Evolutionary conservation across 345 rosid species (phyloP), one percentile per base, ranked within the genome.

Genomic region (Eucalyptus curtisii): DNA sequence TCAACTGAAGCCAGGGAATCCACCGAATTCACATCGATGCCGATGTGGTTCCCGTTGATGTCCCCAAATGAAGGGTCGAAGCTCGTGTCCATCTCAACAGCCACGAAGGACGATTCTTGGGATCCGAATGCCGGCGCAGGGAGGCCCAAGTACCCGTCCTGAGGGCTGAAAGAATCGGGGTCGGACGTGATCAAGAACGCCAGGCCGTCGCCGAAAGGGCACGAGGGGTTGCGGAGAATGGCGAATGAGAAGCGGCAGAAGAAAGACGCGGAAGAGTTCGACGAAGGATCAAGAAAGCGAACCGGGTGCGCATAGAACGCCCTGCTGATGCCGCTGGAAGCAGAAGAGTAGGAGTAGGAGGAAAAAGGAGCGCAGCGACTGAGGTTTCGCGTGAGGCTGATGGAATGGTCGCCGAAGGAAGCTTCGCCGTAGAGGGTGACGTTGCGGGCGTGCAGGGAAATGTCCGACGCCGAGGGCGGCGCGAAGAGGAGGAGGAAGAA

Each of bases 101-200:
- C 97, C 4, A 96, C 9, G 92, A 92, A 89, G 88, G 90, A 93
- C 24, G 97, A 94, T 84, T 94, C 96, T 87, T 90, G 90, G 8
- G 92, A 91, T 86, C 90, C 90, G 15, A 91, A 90, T 55, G 86
- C 86, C 4, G 92, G 92, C 8, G 93, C 93, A 0, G 97, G 97
- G 68, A 97, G 95, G 4, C 97, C 98, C 91, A 95, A 91, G 91
- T 92, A 95, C 33, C 98, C 99, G 37, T 91, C 90, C 25, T 93
- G 93, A 89, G 91, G 93, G 90, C 90, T 90, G 88, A 95, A 95
- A 42, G 99, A 97, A 59, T 96, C 94, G 8, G 96, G 92, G 55
- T 90, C 92, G 30, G 99, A 95, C 40, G 98, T 93, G 91, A 97
- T 94, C 93, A 97, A 95, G 97, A 96, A 96, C 7, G 94, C 95